Base-by-base conservation (phyloP, 805 yeast species). In the Lipomyces lipofer region DNA sequence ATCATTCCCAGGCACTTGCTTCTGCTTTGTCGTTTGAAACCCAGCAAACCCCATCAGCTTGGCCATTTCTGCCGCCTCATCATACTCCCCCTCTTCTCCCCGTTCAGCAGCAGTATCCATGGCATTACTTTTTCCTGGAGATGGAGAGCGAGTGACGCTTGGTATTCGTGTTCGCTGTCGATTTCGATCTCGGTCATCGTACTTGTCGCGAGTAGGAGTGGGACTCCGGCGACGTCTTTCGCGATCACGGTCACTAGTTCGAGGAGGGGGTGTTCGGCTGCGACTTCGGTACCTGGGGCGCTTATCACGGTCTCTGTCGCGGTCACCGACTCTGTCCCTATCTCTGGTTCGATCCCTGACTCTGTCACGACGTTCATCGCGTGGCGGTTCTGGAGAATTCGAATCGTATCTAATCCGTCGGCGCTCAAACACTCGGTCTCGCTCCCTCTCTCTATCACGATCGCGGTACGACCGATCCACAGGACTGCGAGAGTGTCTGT, bases 1-100 rank as follows among this genome's bases (percentile, higher is more conserved):
- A 45, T 69, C 66, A 15, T 71, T 56, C 0, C 71, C 74, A 24
- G 64, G 59, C 6, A 73, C 76, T n/a, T 68, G 71, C 51, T 71
- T 71, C 13, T 73, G 73, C 59, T 74, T 74, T 24, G 78, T 73
- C 13, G 70, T 63, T 2, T 66, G 68, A 58, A 75, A 73, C 6
- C 73, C 75, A 6, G 69, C 59, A 47, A 75, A 74, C 8, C 79
- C 79, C 77, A 75, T 73, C 27, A 75, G 56, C 48, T 71, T 67
- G 25, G 73, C 67, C 67, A 71, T 64, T 22, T 58, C 64, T 6
- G 64, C 67, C 27, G 35, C 28, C 2, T 50, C 62, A 15, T 58
- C 63, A 13, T 32, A 51, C 25, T 49, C 64, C 27, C 48, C 61
- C 35, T 24, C 56, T 12, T 50, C 59, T 38, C 42, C 49, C 49